A percentile compares a stretch with the other conserved stretches of the same genome.
These are phyloP conservation scores for Paspalum vaginatum DNA, from an alignment of 176 grass and related monocot genomes.

Conservation along the genomic window DNA sequence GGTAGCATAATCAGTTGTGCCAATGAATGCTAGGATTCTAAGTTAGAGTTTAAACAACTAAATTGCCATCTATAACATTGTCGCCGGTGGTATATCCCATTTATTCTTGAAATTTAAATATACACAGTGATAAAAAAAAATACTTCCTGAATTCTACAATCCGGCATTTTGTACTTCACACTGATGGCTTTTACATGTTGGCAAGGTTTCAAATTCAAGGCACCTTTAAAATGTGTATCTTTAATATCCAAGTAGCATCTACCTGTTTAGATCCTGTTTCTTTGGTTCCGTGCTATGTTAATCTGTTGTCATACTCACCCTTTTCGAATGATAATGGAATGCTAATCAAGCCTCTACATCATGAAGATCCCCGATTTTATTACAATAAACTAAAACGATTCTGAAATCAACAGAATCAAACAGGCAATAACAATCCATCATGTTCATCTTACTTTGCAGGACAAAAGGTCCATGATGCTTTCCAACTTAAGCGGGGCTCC, in stretches of 20 bases:
- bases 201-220: constrained; percentile 5
- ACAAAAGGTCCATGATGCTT: constrained; percentile 71
- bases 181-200: constrained; percentile 3
- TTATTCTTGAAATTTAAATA: constrained; percentile 10
- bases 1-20: constrained; percentile 24
- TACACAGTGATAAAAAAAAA: constrained; percentile 3
- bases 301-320: constrained; percentile 24
- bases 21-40: constrained; percentile 7
- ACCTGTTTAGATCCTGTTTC: not conserved
- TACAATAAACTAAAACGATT: not conserved
- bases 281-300: not conserved
- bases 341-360: not conserved
- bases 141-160: constrained; percentile 16
- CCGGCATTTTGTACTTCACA: not conserved
- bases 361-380: not conserved
- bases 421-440: not conserved
- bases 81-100: not conserved
- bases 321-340: not conserved
- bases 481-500: constrained; percentile 69
- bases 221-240: not conserved
- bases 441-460: constrained; percentile 57
- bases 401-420: not conserved
- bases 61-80: constrained; percentile 5
- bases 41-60: constrained; percentile 23
- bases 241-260: constrained; percentile 5